Conservation (phyloP, 2,329 filamentous ascomycete species). For the Ascochyta viciae-villosae region DNA sequence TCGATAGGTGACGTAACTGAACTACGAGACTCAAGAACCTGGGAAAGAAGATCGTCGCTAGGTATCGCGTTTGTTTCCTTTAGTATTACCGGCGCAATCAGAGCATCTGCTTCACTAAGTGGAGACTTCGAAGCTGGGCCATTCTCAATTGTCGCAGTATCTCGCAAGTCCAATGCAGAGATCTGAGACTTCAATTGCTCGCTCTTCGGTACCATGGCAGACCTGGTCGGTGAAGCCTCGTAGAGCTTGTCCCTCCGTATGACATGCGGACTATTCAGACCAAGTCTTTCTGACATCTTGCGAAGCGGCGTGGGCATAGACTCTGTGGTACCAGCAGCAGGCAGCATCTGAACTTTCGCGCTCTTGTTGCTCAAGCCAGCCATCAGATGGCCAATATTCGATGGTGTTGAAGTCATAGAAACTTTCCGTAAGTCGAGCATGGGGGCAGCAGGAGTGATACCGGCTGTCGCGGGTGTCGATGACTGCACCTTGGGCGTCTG, state of each 20-base stretch:
- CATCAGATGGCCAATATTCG: slow-evolving; percentile 27
- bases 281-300: slow-evolving; percentile 23
- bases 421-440: not conserved
- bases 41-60: not conserved
- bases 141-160: not conserved
- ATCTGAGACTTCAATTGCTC: not conserved
- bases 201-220: not conserved
- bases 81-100: too few species aligned
- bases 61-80: too few species aligned
- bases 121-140: not conserved
- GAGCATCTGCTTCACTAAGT: not conserved
- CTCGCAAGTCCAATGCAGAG: not conserved
- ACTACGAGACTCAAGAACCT: not conserved
- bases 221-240: not conserved
- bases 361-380: slow-evolving; percentile 13
- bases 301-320: slow-evolving; percentile 26
- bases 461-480: not conserved
- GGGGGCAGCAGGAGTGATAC: not conserved
- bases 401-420: slow-evolving; percentile 1
- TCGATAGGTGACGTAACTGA: not conserved
- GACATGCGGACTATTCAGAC: slow-evolving; percentile 8
- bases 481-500: not conserved
- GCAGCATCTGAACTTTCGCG: not conserved
- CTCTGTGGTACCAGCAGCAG: slow-evolving; percentile 1
- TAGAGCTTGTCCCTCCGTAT: not conserved